phyloP scores from a whole-genome alignment of 108 stramenopile genomes.

The Nitzschia palea region DNA sequence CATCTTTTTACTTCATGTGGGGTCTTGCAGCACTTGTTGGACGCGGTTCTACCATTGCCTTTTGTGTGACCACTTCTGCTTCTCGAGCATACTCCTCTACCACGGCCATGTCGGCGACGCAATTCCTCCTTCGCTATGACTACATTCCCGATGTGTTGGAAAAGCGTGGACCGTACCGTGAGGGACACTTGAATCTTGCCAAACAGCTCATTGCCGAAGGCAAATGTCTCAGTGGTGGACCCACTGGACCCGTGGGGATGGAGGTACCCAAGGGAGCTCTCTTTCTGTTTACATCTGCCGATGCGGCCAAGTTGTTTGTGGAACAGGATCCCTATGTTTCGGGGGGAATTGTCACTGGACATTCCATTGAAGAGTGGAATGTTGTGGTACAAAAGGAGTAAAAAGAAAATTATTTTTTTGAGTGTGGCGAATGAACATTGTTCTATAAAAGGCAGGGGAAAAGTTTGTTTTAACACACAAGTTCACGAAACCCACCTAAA shows the following conservation, averaged over 20 bases:
- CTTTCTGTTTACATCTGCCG: slow-evolving; percentile 69
- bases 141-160: slow-evolving; percentile 87
- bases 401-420: no score
- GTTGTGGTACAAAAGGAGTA: slow-evolving; percentile 70
- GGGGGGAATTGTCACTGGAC: slow-evolving; percentile 73
- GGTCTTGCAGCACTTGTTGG: not conserved
- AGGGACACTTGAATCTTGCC: slow-evolving; percentile 74
- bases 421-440: no score
- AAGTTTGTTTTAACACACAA: no score
- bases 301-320: slow-evolving; percentile 66
- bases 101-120: slow-evolving; percentile 18
- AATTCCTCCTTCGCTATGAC: slow-evolving; percentile 59
- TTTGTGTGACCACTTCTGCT: slow-evolving; percentile 6
- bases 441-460: no score
- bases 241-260: slow-evolving; percentile 44
- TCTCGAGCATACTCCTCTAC: not conserved
- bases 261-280: slow-evolving; percentile 72
- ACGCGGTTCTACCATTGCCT: slow-evolving; percentile 5
- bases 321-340: slow-evolving; percentile 76
- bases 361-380: slow-evolving; percentile 80
- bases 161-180: slow-evolving; percentile 77
- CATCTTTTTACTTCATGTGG: slow-evolving; percentile 5
- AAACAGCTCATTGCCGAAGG: slow-evolving; percentile 66
- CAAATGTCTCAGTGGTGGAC: slow-evolving; percentile 68
- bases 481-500: no score